Conservation (phyloP, 495 filamentous ascomycete genomes). For the Pseudotulostoma volvatum region DNA sequence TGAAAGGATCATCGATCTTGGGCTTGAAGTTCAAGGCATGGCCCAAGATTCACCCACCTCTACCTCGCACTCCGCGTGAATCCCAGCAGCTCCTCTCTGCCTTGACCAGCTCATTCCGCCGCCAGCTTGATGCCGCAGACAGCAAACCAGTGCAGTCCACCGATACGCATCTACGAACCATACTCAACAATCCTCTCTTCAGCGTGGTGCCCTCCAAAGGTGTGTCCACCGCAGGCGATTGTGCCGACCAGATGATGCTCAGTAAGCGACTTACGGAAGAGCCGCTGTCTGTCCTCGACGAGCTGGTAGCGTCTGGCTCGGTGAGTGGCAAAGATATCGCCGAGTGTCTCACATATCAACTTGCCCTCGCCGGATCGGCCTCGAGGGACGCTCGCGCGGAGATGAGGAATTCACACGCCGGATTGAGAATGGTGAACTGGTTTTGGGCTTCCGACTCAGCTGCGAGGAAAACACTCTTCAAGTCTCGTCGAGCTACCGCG, state of each 20-base stretch:
- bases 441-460: conserved; percentile 23
- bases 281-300: conserved; percentile 27
- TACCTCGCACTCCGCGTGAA: conserved; percentile 46
- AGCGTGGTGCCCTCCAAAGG: conserved; percentile 17
- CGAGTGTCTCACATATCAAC: conserved; percentile 20
- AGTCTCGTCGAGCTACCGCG: conserved; percentile 6
- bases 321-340: conserved; percentile 9
- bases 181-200: conserved; percentile 56
- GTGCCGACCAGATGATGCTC: not conserved
- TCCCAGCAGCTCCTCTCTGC: conserved; percentile 49
- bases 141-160: conserved; percentile 23
- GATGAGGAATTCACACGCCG: conserved; percentile 21
- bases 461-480: conserved; percentile 14
- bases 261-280: conserved; percentile 9
- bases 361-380: conserved; percentile 13
- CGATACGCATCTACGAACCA: conserved; percentile 41
- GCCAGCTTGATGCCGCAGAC: conserved; percentile 41
- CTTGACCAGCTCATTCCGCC: conserved; percentile 62
- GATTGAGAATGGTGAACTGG: conserved; percentile 22
- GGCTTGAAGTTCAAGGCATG: conserved; percentile 34
- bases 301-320: conserved; percentile 23
- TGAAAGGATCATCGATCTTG: conserved; percentile 26
- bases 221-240: not conserved
- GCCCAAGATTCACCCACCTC: conserved; percentile 53
- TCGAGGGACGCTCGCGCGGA: conserved; percentile 8